phyloP scores from a whole-genome alignment of 2,329 filamentous ascomycete species.

The Pseudogymnoascus sp. region DNA sequence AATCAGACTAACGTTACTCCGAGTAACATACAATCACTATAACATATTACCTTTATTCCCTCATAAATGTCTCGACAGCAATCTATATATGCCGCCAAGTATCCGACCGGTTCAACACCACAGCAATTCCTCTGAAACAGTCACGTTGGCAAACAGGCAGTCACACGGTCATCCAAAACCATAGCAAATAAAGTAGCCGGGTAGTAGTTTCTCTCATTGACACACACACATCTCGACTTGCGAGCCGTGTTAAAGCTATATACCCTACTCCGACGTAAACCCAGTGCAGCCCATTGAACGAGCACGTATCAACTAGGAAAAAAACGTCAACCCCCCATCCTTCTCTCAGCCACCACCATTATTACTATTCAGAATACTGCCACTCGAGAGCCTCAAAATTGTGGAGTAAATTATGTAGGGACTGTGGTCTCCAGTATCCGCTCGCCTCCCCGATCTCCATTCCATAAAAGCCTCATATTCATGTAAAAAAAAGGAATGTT shows the following conservation, averaged over 20 bases:
- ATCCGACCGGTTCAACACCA: background rate
- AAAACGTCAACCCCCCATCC: background rate
- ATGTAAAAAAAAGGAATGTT: background rate
- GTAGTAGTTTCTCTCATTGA: conserved; percentile 2
- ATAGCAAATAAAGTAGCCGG: background rate
- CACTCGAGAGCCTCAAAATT: conserved; percentile 4
- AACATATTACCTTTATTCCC: background rate
- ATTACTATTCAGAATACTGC: conserved; percentile 7
- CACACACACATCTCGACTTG: background rate
- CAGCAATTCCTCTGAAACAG: background rate
- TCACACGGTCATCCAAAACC: background rate
- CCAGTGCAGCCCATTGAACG: background rate
- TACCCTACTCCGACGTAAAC: conserved; percentile 4
- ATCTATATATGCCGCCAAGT: conserved; percentile 3
- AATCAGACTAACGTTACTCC: background rate
- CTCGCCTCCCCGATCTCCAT: background rate
- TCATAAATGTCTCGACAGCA: background rate
- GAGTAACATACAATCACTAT: background rate
- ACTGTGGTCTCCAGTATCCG: conserved; percentile 5
- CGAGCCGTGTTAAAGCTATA: background rate
- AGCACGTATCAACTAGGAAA: background rate
- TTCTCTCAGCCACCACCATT: background rate
- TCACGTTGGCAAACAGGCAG: background rate
- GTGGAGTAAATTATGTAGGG: conserved; percentile 1
- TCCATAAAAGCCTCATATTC: background rate